Base-by-base conservation (phyloP, 768 basidiomycete species). In the Boletus edulis region DNA sequence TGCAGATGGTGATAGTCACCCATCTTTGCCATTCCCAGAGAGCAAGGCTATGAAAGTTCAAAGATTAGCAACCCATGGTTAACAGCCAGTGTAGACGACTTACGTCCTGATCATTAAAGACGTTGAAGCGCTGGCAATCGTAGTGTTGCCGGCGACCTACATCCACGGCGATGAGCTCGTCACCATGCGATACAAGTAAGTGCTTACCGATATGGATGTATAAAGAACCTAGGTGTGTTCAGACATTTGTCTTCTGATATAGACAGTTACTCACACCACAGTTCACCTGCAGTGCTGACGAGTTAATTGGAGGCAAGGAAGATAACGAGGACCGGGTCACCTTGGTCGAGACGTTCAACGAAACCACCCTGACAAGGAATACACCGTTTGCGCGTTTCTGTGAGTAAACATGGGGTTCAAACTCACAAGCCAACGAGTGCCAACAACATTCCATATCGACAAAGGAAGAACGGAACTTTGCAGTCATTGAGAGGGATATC, bases 31-130 rank as follows among this genome's bases (percentile, higher is more conserved):
- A 80, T 51, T 87, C 80, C 87, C 86, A 90, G 24, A 90, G 75
- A 11, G 86, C 86, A 45, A 89, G 78, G 5, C 85, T 89, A 52
- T 24, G 50, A 66, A 59, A 41, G n/a, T 44, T 61, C 58, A 63
- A 29, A 29, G 29, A 9, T 29, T 9, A 29, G 66, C 63, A 48
- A 56, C 45, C 27, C 63, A 18, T 51, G 51, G 46, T 65, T 18
- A 62, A 62, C 35, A 62, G 24, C 49, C 42, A 7, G 27, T 35
- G 17, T 14, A 31, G 27, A 41, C 22, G 29, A 51, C 57, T 39
- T 63, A 86, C 85, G 86, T 86, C 67, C 86, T 76, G 47, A 87
- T 75, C 83, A 87, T 85, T 39, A 89, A 74, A 29, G 83, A 85
- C 1, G 84, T 87, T 29, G 49, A 65, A 52, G 64, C 64, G 38